These are phyloP conservation scores for Cubamyces sp. DNA, from an alignment of 768 basidiomycete species.

Conservation along the genomic window DNA sequence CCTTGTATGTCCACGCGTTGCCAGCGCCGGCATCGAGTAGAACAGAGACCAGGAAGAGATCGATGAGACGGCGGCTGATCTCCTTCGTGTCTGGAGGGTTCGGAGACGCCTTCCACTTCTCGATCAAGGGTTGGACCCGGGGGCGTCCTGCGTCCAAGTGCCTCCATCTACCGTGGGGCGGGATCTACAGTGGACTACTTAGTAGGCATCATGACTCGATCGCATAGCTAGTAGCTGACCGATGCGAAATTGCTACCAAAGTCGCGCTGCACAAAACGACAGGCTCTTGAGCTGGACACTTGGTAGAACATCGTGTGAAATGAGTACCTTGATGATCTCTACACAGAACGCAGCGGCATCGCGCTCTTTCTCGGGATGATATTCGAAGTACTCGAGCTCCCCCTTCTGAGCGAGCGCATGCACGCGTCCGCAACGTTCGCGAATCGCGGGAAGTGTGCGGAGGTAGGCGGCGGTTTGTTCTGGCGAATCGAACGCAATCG, in stretches of 20 bases:
- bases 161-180: conserved; percentile 88
- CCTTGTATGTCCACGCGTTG: conserved; percentile 75
- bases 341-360: conserved; percentile 76
- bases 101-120: conserved; percentile 52
- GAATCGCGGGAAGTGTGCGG: conserved; percentile 85
- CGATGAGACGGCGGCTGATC: conserved; percentile 74
- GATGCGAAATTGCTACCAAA: conserved; percentile 69
- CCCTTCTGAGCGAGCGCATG: conserved; percentile 75
- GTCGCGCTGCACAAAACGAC: conserved; percentile 60
- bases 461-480: conserved; percentile 53
- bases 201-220: not conserved
- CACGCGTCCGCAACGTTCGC: conserved; percentile 81
- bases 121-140: conserved; percentile 65
- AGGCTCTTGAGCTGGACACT: not conserved
- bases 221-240: conserved; percentile 43
- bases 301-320: not conserved
- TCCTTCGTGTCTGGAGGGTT: conserved; percentile 55
- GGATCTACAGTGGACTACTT: conserved; percentile 54
- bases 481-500: conserved; percentile 7
- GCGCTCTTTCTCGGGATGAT: conserved; percentile 75
- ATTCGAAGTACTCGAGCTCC: conserved; percentile 84
- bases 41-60: conserved; percentile 90
- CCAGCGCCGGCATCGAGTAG: conserved; percentile 96
- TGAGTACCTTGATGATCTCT: conserved; percentile 73
- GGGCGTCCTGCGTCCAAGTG: conserved; percentile 75